A percentile compares a stretch with the other conserved stretches of the same genome.
Evolutionary conservation across 495 filamentous ascomycete species (phyloP).

Genomic region (Hypoxylon fragiforme): DNA sequence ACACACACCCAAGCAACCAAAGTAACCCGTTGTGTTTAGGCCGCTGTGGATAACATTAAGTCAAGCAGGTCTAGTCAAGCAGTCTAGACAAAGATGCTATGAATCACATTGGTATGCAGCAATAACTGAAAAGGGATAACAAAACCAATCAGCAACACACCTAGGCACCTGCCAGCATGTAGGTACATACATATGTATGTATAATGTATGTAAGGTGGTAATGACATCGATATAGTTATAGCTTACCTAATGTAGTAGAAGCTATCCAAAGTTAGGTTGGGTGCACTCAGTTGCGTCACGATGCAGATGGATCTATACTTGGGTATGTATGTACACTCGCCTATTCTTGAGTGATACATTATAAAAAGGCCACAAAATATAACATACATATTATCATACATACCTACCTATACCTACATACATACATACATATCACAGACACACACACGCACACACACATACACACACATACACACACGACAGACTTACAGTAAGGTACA

Average conservation of each 20-base stretch:
- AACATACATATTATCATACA: neutral
- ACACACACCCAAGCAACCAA: neutral
- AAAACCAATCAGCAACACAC: conserved; percentile 3
- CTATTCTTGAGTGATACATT: too few species aligned
- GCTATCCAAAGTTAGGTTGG: conserved; percentile 19
- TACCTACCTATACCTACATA: neutral
- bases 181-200: neutral
- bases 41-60: conserved; percentile 21
- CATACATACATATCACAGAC: too few species aligned
- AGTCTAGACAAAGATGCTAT: conserved; percentile 16
- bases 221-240: neutral
- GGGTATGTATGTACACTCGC: too few species aligned
- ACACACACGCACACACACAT: too few species aligned
- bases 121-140: conserved; percentile 4
- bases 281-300: conserved; percentile 26
- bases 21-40: conserved; percentile 25
- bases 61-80: conserved; percentile 1
- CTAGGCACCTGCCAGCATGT: neutral
- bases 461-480: too few species aligned
- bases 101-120: conserved; percentile 10
- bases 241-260: conserved; percentile 13
- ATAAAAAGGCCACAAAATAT: too few species aligned
- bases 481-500: too few species aligned
- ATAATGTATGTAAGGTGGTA: neutral
- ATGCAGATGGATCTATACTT: too few species aligned